Evolutionary conservation across 768 basidiomycete species (phyloP), one percentile per base, ranked within the genome.

Genomic region (Rhodosporidiobolus odoratus): DNA sequence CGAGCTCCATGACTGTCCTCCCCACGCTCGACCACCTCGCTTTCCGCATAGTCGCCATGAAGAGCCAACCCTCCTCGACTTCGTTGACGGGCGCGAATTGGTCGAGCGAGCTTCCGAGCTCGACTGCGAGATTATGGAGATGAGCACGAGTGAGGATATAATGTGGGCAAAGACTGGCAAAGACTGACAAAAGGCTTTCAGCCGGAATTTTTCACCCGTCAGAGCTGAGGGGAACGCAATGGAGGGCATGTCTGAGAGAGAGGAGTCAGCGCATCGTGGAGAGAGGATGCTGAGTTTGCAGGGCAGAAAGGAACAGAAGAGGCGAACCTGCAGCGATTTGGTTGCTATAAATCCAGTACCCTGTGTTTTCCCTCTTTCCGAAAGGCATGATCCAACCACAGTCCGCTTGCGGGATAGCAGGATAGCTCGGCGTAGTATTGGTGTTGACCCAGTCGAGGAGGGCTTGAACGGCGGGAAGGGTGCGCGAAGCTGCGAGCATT

Each of bases 21-120:
- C n/a, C 25, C 8, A 40, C 40, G 58, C 58, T 58, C 25, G 27
- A 25, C 58, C 58, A 58, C n/a, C 58, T 40, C 23, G 37, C n/a
- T 10, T 40, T 21, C 2, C 57, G 57, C 57, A 58, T 58, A 9
- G 38, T 58, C 57, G 38, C 38, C 23, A 13, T 27, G 13, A 58
- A 58, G 57, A 58, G 25, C 57, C 57, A 58, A 8, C 57, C 38
- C 2, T 27, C 57, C 25, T 38, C 23, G 25, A 58, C 38, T n/a
- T 40, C 27, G 57, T 58, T 58, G 38, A 40, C 37, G 27, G 38
- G 16, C n/a, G 41, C 57, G 38, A 58, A 41, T 34, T 58, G 57
- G 38, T 58, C n/a, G 57, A 58, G 57, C 13, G 57, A 58, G 7
- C 38, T 58, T 7, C 57, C 57, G 35, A 58, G 57, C 38, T 58